phyloP scores from a whole-genome alignment of 1,284 basidiomycete genomes.

The Sparassis latifolia region DNA sequence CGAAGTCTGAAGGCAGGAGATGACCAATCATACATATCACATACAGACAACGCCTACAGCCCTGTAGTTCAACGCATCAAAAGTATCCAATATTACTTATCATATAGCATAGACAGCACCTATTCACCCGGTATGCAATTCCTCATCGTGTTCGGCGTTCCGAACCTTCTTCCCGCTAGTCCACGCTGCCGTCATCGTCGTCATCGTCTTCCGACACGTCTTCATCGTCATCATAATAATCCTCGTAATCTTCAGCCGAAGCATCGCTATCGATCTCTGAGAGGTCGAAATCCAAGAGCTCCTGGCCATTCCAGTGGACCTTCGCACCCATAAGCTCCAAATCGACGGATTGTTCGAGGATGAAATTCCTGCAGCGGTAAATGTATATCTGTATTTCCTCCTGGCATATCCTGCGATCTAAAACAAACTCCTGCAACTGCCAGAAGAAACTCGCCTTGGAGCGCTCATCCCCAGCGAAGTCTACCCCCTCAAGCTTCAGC shows the following conservation, averaged over 20 bases:
- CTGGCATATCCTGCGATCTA: slow-evolving; percentile 1
- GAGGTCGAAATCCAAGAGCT: slow-evolving; percentile 7
- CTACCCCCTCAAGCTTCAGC: slow-evolving; percentile 7
- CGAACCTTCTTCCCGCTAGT: neutral
- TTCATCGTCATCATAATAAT: slow-evolving; percentile 3
- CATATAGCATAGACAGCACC: too few species aligned
- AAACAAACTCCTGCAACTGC: slow-evolving; percentile 5
- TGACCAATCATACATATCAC: too few species aligned
- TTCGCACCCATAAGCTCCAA: slow-evolving; percentile 3
- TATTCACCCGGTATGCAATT: too few species aligned
- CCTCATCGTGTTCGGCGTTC: too few species aligned
- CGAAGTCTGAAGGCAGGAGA: too few species aligned
- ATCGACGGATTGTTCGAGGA: slow-evolving; percentile 6
- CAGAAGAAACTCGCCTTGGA: slow-evolving; percentile 4
- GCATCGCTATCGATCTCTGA: slow-evolving; percentile 3
- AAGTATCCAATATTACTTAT: too few species aligned
- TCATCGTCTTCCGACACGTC: neutral
- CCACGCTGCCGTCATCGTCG: neutral
- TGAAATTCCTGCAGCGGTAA: slow-evolving; percentile 5
- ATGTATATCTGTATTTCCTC: slow-evolving; percentile 1
- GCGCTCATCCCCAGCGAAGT: slow-evolving; percentile 2
- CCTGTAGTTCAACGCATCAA: too few species aligned
- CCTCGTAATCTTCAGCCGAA: slow-evolving; percentile 9
- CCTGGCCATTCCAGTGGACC: slow-evolving; percentile 4
- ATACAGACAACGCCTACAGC: too few species aligned